Percentiles rank a stretch among this genome's conserved stretches.
Conservation (phyloP, 257 asterid species). For the Henckelia pumila region DNA sequence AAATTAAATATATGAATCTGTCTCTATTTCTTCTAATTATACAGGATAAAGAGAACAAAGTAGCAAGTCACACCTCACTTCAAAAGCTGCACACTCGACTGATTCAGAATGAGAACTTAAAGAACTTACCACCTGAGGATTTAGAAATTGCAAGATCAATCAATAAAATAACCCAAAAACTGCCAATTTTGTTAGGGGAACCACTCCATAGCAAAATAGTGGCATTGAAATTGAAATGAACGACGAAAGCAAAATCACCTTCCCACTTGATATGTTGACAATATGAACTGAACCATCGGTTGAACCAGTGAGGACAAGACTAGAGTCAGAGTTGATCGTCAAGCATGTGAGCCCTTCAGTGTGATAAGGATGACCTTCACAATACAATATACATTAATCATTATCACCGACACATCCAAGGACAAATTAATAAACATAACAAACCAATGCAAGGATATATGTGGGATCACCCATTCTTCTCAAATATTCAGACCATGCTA, state of each 20-base stretch:
- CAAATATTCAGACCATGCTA: neutral
- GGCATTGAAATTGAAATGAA: slow-evolving; percentile 4
- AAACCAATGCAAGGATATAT: neutral
- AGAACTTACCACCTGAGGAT: slow-evolving; percentile 31
- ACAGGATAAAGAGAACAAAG: slow-evolving; percentile 15
- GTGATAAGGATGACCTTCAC: slow-evolving; percentile 77
- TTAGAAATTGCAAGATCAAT: slow-evolving; percentile 13
- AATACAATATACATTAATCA: slow-evolving; percentile 17
- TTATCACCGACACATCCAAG: neutral
- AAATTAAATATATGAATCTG: neutral
- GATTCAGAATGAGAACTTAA: slow-evolving; percentile 73
- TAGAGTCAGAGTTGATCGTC: slow-evolving; percentile 73
- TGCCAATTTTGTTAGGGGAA: slow-evolving; percentile 9
- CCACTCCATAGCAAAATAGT: neutral
- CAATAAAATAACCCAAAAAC: slow-evolving; percentile 7
- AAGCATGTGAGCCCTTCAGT: slow-evolving; percentile 81
- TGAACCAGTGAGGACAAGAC: slow-evolving; percentile 81
- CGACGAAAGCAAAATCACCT: slow-evolving; percentile 36
- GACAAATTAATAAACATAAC: too few species aligned
- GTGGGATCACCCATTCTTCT: neutral
- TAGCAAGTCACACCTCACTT: slow-evolving; percentile 53
- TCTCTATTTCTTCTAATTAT: slow-evolving; percentile 4
- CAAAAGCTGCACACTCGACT: slow-evolving; percentile 78
- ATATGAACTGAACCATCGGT: slow-evolving; percentile 68
- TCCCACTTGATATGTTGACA: slow-evolving; percentile 76